Evolutionary conservation across 2,329 filamentous ascomycete genomes (phyloP), one percentile per base, ranked within the genome.

Genomic region (Aureobasidium namibiae): DNA sequence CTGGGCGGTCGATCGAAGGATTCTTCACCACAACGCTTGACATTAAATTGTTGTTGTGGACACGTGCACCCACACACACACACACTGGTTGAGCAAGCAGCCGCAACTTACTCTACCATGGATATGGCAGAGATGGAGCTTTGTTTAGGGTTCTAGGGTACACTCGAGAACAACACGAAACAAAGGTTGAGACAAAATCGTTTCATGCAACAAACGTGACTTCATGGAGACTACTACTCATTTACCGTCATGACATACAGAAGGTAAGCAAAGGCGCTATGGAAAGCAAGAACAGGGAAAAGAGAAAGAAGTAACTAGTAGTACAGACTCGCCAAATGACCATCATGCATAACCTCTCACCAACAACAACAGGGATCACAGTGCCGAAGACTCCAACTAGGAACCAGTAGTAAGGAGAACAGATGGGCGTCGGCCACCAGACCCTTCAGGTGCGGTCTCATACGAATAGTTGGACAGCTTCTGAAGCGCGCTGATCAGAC

Each of bases 401-500:
- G 38, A 45, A 29, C 54, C 54, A 23, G 41, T 57, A 42, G 41
- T 48, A 42, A 57, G 54, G 23, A 57, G 54, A 33, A 57, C 41
- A 21, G 54, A 57, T n/a, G 54, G 54, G 18, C 54, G 41, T 21
- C 54, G 54, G 18, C 33, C 42, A 18, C 54, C 31, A 24, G 23
- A 38, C 31, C 54, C 42, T 16, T 57, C 34, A n/a, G n/a, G 29
- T 3, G 26, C 31, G 31, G 41, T 4, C 9, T 57, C 54, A 16
- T 57, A 42, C 18, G 56, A 49, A 18, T 36, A 50, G 16, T 59
- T 50, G 9, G 56, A 41, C 31, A 59, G 45, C 26, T 59, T 59
- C 36, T 59, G 56, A 9, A 59, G 45, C 16, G 56, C 56, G 16
- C 44, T 49, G 34, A 59, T 42, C 16, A 59, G 56, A 36, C 56